Evolutionary conservation across 2,329 filamentous ascomycete genomes (phyloP).

Genomic region (Talaromyces amestolkiae): DNA sequence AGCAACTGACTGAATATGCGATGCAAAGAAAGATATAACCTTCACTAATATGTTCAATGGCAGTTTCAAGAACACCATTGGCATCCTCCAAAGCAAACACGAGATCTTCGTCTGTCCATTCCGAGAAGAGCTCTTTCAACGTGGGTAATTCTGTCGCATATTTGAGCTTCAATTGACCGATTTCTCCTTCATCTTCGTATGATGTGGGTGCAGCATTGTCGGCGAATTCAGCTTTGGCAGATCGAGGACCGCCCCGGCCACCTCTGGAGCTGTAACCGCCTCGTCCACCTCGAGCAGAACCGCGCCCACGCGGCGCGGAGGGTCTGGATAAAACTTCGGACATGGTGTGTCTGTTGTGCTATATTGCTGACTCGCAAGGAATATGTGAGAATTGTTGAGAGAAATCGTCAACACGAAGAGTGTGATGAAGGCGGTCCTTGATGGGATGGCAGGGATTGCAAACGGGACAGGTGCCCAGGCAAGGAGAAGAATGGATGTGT

Average conservation of each 20-base stretch:
- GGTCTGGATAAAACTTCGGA: constrained; percentile 89
- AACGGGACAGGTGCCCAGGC: constrained; percentile 28
- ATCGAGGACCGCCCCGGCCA: constrained; percentile 65
- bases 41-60: constrained; percentile 53
- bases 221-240: constrained; percentile 71
- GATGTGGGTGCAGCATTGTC: constrained; percentile 58
- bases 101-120: constrained; percentile 94
- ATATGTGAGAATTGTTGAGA: constrained; percentile 24
- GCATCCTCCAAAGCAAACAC: constrained; percentile 86
- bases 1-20: constrained; percentile 1
- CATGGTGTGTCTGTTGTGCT: constrained; percentile 57
- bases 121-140: constrained; percentile 89
- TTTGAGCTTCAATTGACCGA: constrained; percentile 87
- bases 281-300: constrained; percentile 81
- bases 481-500: constrained; percentile 28
- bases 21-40: constrained; percentile 30
- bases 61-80: constrained; percentile 48
- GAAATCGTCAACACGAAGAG: constrained; percentile 28
- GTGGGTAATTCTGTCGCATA: constrained; percentile 75
- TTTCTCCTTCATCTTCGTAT: constrained; percentile 80
- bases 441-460: constrained; percentile 15
- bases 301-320: constrained; percentile 81
- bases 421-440: constrained; percentile 23
- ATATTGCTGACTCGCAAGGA: constrained; percentile 24
- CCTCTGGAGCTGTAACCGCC: constrained; percentile 69